Base-by-base conservation (phyloP, 192 early-diverging fungal species). In the Entophlyctis luteolus region DNA sequence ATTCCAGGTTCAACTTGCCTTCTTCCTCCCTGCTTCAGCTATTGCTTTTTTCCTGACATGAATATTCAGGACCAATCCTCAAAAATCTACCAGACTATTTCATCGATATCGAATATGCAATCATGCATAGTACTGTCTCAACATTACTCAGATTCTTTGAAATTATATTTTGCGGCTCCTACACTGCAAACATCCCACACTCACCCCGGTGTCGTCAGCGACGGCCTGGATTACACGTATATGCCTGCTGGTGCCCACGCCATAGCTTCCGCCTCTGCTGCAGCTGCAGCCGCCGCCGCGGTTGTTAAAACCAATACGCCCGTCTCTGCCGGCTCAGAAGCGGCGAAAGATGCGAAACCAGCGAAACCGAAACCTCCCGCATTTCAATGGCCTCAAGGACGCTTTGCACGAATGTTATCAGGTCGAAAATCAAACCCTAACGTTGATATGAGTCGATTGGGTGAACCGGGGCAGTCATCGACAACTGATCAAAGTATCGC, bases 1-100 rank as follows among this genome's bases (percentile, higher is more conserved):
- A 3, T 68, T 68, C 48, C 27, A 56, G 55, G 55, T 56, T 12
- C 55, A 12, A 23, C 4, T 56, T n/a, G n/a, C n/a, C 39, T n/a
- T n/a, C n/a, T 42, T n/a, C 39, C 39, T 42, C n/a, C 39, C 39
- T 12, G n/a, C 8, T n/a, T n/a, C 8, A 42, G n/a, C 39, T n/a
- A n/a, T 8, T n/a, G 39, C 39, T 12, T 42, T 42, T 42, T 42
- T 42, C 39, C 39, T 42, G 8, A 42, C 39, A 42, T 42, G 39
- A 42, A 42, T 42, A 56, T 33, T 8, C 28, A 67, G 35, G 50
- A 67, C 18, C n/a, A 23, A 3, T 28, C 31, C 18, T 36, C 50
- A 25, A 4, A 16, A 2, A 31, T 55, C 32, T 55, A 56, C 52
- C 20, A 35, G 16, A 53, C 65, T 8, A 53, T 67, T 34, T 3